A percentile compares a stretch with the other conserved stretches of the same genome.
These are phyloP conservation scores for Aspergillus sparsus DNA, from an alignment of 495 filamentous ascomycete species.

Conservation along the genomic window DNA sequence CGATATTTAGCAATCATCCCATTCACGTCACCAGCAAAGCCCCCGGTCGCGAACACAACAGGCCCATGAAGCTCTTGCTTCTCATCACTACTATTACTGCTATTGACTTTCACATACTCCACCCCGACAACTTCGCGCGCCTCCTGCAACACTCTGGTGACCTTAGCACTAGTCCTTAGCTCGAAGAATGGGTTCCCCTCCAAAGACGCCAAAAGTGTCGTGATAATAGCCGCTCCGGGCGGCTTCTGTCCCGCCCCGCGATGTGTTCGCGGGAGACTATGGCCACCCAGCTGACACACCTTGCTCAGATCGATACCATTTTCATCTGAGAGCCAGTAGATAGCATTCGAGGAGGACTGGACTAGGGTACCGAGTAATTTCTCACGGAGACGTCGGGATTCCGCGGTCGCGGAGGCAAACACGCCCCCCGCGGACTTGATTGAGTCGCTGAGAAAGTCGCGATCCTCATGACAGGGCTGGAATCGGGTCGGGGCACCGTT, in stretches of 20 bases:
- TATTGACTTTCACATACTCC: slow-evolving; percentile 14
- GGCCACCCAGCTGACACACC: slow-evolving; percentile 57
- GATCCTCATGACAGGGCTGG: slow-evolving; percentile 38
- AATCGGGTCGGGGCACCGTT: slow-evolving; percentile 58
- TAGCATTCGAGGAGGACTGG: slow-evolving; percentile 38
- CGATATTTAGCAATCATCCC: slow-evolving; percentile 55
- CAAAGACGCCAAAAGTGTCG: slow-evolving; percentile 46
- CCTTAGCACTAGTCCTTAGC: slow-evolving; percentile 45
- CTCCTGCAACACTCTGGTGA: slow-evolving; percentile 43
- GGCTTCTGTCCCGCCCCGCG: slow-evolving; percentile 49
- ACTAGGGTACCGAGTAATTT: slow-evolving; percentile 46
- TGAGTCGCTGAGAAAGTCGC: slow-evolving; percentile 54
- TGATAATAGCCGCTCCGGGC: slow-evolving; percentile 56
- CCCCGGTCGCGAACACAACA: slow-evolving; percentile 58
- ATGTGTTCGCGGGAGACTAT: slow-evolving; percentile 55
- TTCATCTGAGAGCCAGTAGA: slow-evolving; percentile 53
- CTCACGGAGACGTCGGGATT: slow-evolving; percentile 31
- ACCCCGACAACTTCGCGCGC: slow-evolving; percentile 25
- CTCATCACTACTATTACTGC: slow-evolving; percentile 28
- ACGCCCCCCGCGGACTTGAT: slow-evolving; percentile 44
- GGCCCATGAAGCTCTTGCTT: slow-evolving; percentile 44
- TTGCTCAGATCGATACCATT: slow-evolving; percentile 55
- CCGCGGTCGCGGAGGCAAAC: background rate
- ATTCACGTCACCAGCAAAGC: slow-evolving; percentile 58
- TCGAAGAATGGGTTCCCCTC: slow-evolving; percentile 45